Percentiles rank a stretch among this genome's conserved stretches.
Conservation (phyloP, 352 stramenopile species). For the Pythium aristosporum region DNA sequence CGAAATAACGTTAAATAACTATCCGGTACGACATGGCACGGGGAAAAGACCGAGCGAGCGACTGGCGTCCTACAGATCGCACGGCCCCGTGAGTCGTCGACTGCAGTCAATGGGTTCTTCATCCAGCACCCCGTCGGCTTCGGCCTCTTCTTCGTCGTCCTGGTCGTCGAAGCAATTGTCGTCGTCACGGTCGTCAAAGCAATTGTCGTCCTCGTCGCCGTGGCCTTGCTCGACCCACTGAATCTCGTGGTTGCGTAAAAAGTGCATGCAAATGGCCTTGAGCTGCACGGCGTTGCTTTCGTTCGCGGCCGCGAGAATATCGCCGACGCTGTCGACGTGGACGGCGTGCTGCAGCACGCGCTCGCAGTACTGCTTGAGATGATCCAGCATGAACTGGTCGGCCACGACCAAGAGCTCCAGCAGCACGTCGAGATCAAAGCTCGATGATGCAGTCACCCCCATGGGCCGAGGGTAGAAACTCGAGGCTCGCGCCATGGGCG, state of each 20-base stretch:
- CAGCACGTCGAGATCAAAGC: constrained; percentile 62
- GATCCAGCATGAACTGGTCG: constrained; percentile 97
- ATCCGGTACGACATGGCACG: background rate
- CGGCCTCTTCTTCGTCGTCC: constrained; percentile 7
- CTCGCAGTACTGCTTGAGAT: constrained; percentile 96
- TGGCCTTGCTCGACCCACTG: constrained; percentile 24
- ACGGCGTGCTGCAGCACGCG: constrained; percentile 81
- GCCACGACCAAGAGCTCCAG: constrained; percentile 91
- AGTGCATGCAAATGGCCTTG: constrained; percentile 91
- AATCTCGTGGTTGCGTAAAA: constrained; percentile 80
- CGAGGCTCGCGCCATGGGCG: constrained; percentile 6
- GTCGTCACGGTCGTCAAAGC: constrained; percentile 47
- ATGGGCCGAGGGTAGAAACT: background rate
- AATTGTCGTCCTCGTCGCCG: constrained; percentile 37
- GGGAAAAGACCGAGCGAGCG: background rate
- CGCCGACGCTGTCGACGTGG: constrained; percentile 79
- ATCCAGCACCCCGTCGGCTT: background rate
- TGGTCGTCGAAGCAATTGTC: constrained; percentile 28
- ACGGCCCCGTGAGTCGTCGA: constrained; percentile 8
- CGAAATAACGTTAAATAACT: constrained; percentile 4
- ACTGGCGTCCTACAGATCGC: constrained; percentile 1
- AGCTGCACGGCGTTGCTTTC: constrained; percentile 92
- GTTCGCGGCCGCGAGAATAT: constrained; percentile 87
- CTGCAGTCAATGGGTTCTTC: background rate
- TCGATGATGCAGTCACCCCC: constrained; percentile 5